Percentiles rank a stretch among this genome's conserved stretches.
Conservation (phyloP, 169 alveolate species). For the Plasmodium gonderi region DNA sequence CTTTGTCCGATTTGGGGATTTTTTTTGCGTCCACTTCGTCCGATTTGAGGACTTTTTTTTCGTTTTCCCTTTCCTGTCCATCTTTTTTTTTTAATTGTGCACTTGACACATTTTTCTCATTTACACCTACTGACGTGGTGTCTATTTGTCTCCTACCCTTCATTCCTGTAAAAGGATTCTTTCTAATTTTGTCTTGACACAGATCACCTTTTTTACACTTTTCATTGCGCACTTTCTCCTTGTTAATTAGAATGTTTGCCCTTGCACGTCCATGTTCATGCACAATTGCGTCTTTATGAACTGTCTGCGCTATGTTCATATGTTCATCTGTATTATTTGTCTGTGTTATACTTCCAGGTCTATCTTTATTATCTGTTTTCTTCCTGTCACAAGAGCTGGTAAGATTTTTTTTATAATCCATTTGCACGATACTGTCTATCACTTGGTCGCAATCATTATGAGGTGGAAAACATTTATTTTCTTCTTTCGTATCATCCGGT, state of each 20-base stretch:
- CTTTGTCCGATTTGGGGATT: not conserved
- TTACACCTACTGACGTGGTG: not conserved
- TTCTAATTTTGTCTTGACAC: not conserved
- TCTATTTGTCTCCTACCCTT: not conserved
- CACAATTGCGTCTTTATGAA: not conserved
- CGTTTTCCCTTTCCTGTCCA: not conserved
- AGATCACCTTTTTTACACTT: not conserved
- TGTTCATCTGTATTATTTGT: not conserved
- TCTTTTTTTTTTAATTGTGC: not conserved
- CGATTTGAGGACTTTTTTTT: not conserved
- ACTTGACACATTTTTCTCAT: not conserved
- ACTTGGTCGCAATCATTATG: not conserved
- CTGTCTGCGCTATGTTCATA: not conserved
- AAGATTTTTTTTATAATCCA: not conserved
- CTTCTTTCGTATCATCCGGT: not conserved
- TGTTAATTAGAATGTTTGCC: not conserved
- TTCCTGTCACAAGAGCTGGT: not conserved
- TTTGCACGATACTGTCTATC: not conserved
- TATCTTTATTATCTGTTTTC: not conserved
- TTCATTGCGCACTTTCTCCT: not conserved
- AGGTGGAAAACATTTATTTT: not conserved
- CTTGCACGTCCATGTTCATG: not conserved
- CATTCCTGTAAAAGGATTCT: not conserved
- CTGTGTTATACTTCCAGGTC: too few relatives aligned
- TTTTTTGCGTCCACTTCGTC: not conserved